Conservation (phyloP, 345 rosid genomes). For the Geranium rotundifolium region DNA sequence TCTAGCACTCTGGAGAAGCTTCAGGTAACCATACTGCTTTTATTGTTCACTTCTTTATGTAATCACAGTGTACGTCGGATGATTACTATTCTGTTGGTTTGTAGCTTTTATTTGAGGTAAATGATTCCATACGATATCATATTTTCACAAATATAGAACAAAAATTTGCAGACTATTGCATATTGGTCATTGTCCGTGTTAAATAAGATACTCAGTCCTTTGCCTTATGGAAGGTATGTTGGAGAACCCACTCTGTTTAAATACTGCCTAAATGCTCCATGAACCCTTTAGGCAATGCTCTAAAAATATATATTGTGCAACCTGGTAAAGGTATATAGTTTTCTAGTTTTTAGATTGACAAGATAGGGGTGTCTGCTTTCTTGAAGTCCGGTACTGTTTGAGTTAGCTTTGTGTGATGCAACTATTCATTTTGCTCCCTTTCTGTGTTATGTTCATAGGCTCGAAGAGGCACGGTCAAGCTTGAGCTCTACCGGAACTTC, state of each 20-base stretch:
- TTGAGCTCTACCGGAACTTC: constrained; percentile 38
- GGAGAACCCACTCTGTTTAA: too few relatives aligned
- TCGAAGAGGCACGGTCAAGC: constrained; percentile 27
- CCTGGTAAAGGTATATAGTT: background rate
- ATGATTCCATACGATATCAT: background rate
- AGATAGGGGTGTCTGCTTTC: too few relatives aligned
- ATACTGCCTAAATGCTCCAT: background rate
- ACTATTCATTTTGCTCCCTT: background rate
- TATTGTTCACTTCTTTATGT: background rate
- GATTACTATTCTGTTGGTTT: background rate
- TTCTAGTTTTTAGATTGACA: too few relatives aligned
- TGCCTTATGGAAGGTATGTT: too few relatives aligned
- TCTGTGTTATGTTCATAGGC: constrained; percentile 15
- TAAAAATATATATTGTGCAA: background rate
- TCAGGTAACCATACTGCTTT: constrained; percentile 14
- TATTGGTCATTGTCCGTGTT: background rate
- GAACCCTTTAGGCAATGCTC: too few relatives aligned
- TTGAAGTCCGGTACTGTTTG: too few relatives aligned
- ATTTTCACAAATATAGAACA: background rate
- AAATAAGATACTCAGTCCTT: background rate
- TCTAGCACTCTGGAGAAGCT: constrained; percentile 35
- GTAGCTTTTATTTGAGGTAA: background rate
- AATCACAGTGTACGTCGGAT: background rate
- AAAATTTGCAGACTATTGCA: background rate
- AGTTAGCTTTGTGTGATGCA: too few relatives aligned